phyloP scores from a whole-genome alignment of 768 basidiomycete species.

The Psilocybe tampanensis region DNA sequence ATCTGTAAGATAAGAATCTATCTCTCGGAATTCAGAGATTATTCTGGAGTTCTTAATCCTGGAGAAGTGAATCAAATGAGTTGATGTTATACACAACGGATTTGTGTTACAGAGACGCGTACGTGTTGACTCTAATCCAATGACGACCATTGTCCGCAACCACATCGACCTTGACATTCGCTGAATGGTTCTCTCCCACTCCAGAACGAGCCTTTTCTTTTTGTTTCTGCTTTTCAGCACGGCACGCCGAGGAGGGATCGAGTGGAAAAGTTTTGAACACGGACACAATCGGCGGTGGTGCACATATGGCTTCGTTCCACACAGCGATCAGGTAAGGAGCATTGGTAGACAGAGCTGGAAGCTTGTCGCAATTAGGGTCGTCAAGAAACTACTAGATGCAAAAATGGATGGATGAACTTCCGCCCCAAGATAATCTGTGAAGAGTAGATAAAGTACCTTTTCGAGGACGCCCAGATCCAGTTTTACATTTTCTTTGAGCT shows the following conservation, averaged over 20 bases:
- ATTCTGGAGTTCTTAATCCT: conserved; percentile 81
- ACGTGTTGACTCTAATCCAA: conserved; percentile 93
- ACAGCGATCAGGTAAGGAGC: conserved; percentile 81
- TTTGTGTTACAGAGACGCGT: conserved; percentile 30
- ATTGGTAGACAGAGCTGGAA: conserved; percentile 68
- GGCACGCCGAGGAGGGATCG: conserved; percentile 6
- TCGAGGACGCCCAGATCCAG: conserved; percentile 47
- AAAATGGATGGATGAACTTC: conserved; percentile 15
- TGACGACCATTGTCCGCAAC: conserved; percentile 71
- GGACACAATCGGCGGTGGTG: conserved; percentile 55
- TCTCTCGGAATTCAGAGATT: conserved; percentile 79
- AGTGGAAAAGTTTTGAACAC: conserved; percentile 58
- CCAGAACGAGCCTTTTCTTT: conserved; percentile 27
- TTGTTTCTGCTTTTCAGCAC: too few species aligned
- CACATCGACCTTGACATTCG: conserved; percentile 76
- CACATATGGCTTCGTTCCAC: conserved; percentile 75
- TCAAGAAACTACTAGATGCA: conserved; percentile 63
- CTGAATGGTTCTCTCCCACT: conserved; percentile 18
- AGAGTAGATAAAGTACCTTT: conserved; percentile 35
- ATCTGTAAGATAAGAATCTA: conserved; percentile 78
- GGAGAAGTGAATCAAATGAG: neutral
- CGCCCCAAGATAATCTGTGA: neutral
- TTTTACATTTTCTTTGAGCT: conserved; percentile 45
- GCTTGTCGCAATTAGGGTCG: conserved; percentile 42
- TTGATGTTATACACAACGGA: neutral